Conservation (phyloP, 2,329 filamentous ascomycete species). For the Diplodia intermedia region DNA sequence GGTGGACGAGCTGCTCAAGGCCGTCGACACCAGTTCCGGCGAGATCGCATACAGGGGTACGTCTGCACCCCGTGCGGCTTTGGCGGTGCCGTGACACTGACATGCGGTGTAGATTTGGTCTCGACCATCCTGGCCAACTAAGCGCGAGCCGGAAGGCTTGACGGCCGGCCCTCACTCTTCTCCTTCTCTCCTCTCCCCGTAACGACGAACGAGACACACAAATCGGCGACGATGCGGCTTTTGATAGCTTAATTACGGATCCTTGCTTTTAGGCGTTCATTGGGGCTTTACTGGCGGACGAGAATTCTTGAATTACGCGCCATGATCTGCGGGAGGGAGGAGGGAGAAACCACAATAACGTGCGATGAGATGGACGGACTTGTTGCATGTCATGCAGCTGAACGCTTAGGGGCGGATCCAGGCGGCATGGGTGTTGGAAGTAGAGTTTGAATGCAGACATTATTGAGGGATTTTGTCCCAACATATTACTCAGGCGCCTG, state of each 20-base stretch:
- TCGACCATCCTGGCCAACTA: conserved; percentile 33
- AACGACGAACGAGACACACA: conserved; percentile 26
- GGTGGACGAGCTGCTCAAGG: conserved; percentile 98
- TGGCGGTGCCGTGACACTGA: not conserved
- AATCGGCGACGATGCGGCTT: conserved; percentile 25
- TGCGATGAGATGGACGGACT: not conserved
- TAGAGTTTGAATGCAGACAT: conserved; percentile 3
- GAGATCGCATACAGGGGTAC: conserved; percentile 97
- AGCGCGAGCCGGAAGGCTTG: not conserved
- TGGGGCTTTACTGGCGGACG: conserved; percentile 17
- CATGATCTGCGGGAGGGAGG: conserved; percentile 10
- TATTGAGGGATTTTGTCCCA: conserved; percentile 13
- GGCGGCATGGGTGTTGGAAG: not conserved
- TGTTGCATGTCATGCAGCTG: not conserved
- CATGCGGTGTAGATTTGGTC: conserved; percentile 24
- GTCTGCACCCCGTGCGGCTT: conserved; percentile 39
- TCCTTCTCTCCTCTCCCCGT: conserved; percentile 13
- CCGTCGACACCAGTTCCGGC: conserved; percentile 91
- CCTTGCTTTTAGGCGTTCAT: conserved; percentile 27
- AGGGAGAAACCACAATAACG: conserved; percentile 7
- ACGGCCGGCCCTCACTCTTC: conserved; percentile 7
- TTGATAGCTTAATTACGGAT: conserved; percentile 25
- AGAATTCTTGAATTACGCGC: conserved; percentile 15
- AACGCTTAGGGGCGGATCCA: not conserved
- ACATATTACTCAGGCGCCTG: not conserved